Percentiles rank a stretch among this genome's conserved stretches.
Conservation (phyloP, 805 yeast species). For the Alloascoidea hylecoeti region DNA sequence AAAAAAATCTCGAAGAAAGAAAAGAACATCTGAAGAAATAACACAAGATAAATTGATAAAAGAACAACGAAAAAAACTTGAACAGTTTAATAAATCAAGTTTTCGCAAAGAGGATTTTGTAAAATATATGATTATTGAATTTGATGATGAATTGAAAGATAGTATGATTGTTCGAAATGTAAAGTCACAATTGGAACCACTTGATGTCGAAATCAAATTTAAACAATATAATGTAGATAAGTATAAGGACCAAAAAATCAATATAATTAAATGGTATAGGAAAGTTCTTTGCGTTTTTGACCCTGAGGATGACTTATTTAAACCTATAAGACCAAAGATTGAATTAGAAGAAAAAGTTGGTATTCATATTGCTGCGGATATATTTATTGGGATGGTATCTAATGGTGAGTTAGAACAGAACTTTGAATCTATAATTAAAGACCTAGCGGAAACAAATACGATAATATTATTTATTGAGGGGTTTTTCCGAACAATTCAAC, state of each 20-base stretch:
- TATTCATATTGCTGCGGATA: background rate
- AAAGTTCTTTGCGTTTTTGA: background rate
- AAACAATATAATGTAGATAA: background rate
- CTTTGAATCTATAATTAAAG: background rate
- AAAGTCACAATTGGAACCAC: background rate
- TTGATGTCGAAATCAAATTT: background rate
- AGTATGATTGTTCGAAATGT: background rate
- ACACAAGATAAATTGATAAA: background rate
- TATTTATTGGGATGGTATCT: background rate
- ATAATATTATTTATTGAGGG: background rate
- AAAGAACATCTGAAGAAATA: conserved; percentile 1
- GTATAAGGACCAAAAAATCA: background rate
- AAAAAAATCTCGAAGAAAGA: background rate
- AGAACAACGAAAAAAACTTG: background rate
- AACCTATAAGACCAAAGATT: background rate
- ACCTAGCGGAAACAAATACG: background rate
- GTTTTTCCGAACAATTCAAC: background rate
- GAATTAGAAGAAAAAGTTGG: background rate
- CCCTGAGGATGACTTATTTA: background rate
- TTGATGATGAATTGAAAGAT: background rate
- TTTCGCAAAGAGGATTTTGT: background rate
- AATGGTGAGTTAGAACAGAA: background rate
- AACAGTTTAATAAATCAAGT: background rate
- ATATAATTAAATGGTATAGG: background rate
- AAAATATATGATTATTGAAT: background rate